A percentile compares a stretch with the other conserved stretches of the same genome.
phyloP scores from a whole-genome alignment of 345 rosid species.

The Dipteronia dyeriana region DNA sequence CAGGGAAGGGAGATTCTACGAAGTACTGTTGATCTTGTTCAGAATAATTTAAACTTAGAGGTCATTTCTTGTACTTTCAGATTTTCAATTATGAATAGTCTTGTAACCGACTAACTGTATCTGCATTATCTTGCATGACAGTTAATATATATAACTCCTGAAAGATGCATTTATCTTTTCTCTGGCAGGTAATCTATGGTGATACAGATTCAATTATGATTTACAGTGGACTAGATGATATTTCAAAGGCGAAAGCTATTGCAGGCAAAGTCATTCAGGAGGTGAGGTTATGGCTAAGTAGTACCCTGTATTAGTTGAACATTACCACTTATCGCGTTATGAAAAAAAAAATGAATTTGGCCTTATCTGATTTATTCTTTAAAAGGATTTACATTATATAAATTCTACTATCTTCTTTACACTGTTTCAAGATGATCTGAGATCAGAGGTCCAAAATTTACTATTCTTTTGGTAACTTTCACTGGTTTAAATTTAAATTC shows the following conservation, averaged over 20 bases:
- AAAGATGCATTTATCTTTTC: constrained; percentile 30
- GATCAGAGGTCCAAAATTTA: neutral
- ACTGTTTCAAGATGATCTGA: neutral
- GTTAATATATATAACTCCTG: constrained; percentile 19
- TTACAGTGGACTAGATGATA: constrained; percentile 87
- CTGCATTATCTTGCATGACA: constrained; percentile 17
- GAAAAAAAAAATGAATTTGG: neutral
- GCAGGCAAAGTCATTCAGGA: constrained; percentile 89
- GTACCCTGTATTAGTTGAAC: neutral
- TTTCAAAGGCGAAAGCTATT: constrained; percentile 72
- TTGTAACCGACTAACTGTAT: constrained; percentile 9
- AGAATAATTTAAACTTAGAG: constrained; percentile 88
- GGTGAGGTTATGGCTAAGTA: constrained; percentile 47
- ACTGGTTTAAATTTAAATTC: neutral
- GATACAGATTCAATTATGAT: constrained; percentile 99
- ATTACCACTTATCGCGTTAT: neutral
- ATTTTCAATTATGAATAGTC: constrained; percentile 21
- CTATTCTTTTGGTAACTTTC: neutral
- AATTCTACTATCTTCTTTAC: neutral
- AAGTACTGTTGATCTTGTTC: constrained; percentile 94
- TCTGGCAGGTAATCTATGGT: constrained; percentile 87
- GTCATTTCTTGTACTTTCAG: constrained; percentile 38
- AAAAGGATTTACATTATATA: neutral
- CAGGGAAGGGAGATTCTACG: constrained; percentile 99
- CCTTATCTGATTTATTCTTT: neutral